Conservation (phyloP, 768 basidiomycete species). For the Suillus paluster region DNA sequence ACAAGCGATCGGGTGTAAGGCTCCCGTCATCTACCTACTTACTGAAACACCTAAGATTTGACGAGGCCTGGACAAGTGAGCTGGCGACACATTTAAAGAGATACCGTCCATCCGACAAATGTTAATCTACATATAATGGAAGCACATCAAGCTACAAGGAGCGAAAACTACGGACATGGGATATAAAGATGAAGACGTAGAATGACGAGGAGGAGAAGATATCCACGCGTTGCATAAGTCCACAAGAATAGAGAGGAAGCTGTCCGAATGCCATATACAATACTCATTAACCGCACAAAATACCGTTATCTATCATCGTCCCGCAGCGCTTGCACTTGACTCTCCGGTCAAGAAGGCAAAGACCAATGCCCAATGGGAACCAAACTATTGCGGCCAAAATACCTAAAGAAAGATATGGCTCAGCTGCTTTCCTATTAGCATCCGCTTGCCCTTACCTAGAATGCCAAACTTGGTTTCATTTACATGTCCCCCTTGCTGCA, state of each 20-base stretch:
- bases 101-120: neutral
- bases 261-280: neutral
- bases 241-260: neutral
- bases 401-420: conserved; percentile 45
- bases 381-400: conserved; percentile 82
- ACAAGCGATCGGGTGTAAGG: neutral
- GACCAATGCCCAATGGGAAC: conserved; percentile 83
- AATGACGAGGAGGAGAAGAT: neutral
- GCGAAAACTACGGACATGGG: neutral
- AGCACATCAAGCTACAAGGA: neutral
- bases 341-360: conserved; percentile 75
- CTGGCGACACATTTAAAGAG: neutral
- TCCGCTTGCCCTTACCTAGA: conserved; percentile 52
- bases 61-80: neutral
- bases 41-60: neutral
- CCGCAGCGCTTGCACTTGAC: conserved; percentile 66
- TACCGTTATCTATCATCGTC: conserved; percentile 40
- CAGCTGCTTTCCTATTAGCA: neutral
- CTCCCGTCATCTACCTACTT: neutral
- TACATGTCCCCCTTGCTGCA: conserved; percentile 77
- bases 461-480: conserved; percentile 67
- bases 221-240: neutral
- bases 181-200: neutral
- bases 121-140: neutral
- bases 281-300: conserved; percentile 29